Percentiles rank a stretch among this genome's conserved stretches.
These are phyloP conservation scores for Globisporangium perplexum DNA, from an alignment of 352 stramenopile species.

Conservation along the genomic window DNA sequence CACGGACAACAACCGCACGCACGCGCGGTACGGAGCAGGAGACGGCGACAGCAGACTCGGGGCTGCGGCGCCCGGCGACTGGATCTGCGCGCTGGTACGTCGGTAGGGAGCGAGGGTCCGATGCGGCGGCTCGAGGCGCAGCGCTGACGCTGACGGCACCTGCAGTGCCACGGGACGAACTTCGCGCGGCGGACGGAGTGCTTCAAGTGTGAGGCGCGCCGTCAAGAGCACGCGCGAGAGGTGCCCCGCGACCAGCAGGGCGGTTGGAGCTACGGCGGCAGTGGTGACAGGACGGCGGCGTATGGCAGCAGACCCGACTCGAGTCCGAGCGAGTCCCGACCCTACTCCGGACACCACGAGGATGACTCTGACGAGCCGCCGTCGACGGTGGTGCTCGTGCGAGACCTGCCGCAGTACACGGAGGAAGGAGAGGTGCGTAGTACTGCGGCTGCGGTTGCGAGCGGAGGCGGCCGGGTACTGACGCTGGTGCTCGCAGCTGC, in stretches of 20 bases:
- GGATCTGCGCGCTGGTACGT: slow-evolving; percentile 62
- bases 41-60: neutral
- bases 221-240: slow-evolving; percentile 26
- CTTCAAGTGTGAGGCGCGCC: slow-evolving; percentile 64
- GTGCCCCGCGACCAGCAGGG: slow-evolving; percentile 12
- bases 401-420: slow-evolving; percentile 62
- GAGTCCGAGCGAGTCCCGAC: neutral
- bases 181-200: slow-evolving; percentile 56
- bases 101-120: neutral
- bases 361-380: slow-evolving; percentile 15
- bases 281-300: neutral
- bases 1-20: slow-evolving; percentile 29
- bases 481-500: slow-evolving; percentile 34
- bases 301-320: slow-evolving; percentile 1
- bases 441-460: neutral
- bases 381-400: slow-evolving; percentile 64
- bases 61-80: slow-evolving; percentile 21
- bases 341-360: slow-evolving; percentile 3
- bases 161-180: slow-evolving; percentile 68
- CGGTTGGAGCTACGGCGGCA: neutral
- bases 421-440: slow-evolving; percentile 68
- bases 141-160: neutral
- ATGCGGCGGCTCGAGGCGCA: too few species aligned
- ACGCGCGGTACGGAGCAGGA: slow-evolving; percentile 11
- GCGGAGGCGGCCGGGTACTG: neutral